Conservation (phyloP, 2,329 filamentous ascomycete genomes). For the Dactylellina sp. region DNA sequence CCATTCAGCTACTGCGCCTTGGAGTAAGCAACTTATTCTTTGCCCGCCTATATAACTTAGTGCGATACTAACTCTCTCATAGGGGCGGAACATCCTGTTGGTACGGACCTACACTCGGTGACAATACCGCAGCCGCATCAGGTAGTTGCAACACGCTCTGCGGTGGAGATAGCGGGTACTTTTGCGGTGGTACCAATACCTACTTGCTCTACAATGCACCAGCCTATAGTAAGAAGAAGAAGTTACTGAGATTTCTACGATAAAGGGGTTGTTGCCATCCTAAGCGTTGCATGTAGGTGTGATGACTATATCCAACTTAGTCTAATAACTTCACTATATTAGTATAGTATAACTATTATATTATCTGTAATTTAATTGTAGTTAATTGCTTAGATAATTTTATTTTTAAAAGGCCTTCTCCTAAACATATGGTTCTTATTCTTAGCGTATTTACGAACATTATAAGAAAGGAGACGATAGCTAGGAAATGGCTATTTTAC, state of each 20-base stretch:
- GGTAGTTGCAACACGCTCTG: slow-evolving; percentile 1
- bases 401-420: too few relatives aligned
- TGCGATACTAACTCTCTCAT: slow-evolving; percentile 1
- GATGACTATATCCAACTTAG: too few relatives aligned
- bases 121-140: neutral
- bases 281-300: too few relatives aligned
- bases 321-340: too few relatives aligned
- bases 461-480: too few relatives aligned
- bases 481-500: too few relatives aligned
- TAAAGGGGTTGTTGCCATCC: neutral
- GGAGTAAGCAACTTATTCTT: slow-evolving; percentile 18
- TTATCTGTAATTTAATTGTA: too few relatives aligned
- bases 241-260: neutral
- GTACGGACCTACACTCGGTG: slow-evolving; percentile 5
- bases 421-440: too few relatives aligned
- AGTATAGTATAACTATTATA: too few relatives aligned
- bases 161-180: slow-evolving; percentile 6
- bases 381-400: too few relatives aligned
- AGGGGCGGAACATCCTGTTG: slow-evolving; percentile 12
- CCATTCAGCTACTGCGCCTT: slow-evolving; percentile 22
- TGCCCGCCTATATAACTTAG: neutral
- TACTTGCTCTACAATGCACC: neutral
- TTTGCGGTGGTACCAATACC: slow-evolving; percentile 13
- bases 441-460: too few relatives aligned
- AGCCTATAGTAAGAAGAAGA: neutral